Evolutionary conservation across 164 flowering plant genomes (phyloP).

Genomic region (Dillenia suffruticosa): DNA sequence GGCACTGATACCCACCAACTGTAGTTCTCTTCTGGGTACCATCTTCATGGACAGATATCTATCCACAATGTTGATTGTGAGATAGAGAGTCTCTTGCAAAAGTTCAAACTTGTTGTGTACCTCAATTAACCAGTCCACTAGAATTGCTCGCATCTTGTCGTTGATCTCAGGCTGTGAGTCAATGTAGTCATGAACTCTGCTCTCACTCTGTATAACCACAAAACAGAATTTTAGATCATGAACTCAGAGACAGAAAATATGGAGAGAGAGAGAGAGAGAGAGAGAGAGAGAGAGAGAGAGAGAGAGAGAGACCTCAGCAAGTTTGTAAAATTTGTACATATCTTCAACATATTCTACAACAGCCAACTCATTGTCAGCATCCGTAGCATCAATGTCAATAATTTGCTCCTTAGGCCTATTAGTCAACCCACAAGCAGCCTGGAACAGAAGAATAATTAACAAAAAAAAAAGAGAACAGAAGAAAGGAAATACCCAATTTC

Average conservation of each 20-base stretch:
- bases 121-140: slow-evolving; percentile 48
- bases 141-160: slow-evolving; percentile 36
- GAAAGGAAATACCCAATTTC: neutral
- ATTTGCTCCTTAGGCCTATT: slow-evolving; percentile 45
- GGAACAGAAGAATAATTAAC: neutral
- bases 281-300: neutral
- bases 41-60: slow-evolving; percentile 30
- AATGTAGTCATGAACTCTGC: slow-evolving; percentile 28
- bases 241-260: neutral
- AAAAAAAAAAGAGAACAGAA: too few species aligned
- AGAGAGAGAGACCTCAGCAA: slow-evolving; percentile 23
- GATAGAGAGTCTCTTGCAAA: slow-evolving; percentile 50
- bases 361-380: slow-evolving; percentile 38
- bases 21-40: slow-evolving; percentile 35
- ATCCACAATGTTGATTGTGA: slow-evolving; percentile 40
- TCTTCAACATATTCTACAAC: slow-evolving; percentile 54
- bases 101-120: slow-evolving; percentile 46
- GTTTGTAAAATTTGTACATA: slow-evolving; percentile 46
- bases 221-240: too few species aligned
- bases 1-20: slow-evolving; percentile 42
- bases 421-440: slow-evolving; percentile 71
- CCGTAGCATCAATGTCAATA: slow-evolving; percentile 37
- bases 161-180: slow-evolving; percentile 34
- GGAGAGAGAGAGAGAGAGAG: neutral
- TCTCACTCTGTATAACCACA: slow-evolving; percentile 26